A percentile compares a stretch with the other conserved stretches of the same genome.
Evolutionary conservation across 371 early-diverging fungal genomes (phyloP).

Genomic region (Massospora cicadina): DNA sequence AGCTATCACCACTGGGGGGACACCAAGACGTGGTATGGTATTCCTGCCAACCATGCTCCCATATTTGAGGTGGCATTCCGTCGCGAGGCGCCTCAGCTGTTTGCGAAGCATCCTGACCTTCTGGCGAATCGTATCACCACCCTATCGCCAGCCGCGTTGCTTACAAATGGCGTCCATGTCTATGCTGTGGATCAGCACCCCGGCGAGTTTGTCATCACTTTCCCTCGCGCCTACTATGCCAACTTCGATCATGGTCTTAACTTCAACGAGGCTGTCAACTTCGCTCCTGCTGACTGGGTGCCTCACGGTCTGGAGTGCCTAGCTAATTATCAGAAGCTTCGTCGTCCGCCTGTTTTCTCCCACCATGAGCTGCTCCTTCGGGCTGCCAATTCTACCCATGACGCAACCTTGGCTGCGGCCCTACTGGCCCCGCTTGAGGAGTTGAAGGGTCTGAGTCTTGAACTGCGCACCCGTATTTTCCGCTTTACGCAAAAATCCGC

Average conservation of each 20-base stretch:
- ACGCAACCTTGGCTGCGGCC: background rate
- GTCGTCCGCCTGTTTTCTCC: slow-evolving; percentile 75
- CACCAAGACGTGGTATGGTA: slow-evolving; percentile 93
- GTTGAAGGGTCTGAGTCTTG: background rate
- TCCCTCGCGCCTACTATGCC: slow-evolving; percentile 85
- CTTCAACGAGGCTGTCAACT: slow-evolving; percentile 91
- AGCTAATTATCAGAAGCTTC: slow-evolving; percentile 55
- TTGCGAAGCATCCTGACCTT: slow-evolving; percentile 79
- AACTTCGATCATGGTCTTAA: slow-evolving; percentile 95
- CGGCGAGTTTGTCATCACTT: slow-evolving; percentile 88
- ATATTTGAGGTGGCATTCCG: slow-evolving; percentile 62
- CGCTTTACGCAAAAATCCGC: background rate
- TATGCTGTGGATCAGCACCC: slow-evolving; percentile 73
- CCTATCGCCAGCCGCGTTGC: slow-evolving; percentile 58
- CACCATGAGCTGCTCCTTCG: slow-evolving; percentile 70
- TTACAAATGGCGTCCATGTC: slow-evolving; percentile 53
- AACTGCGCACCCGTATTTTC: background rate
- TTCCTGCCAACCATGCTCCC: slow-evolving; percentile 62
- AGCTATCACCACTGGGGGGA: slow-evolving; percentile 95
- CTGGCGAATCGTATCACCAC: slow-evolving; percentile 83
- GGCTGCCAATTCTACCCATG: background rate
- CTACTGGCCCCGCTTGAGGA: background rate
- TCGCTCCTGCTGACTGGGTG: slow-evolving; percentile 84
- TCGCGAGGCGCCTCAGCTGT: slow-evolving; percentile 69
- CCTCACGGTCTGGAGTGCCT: slow-evolving; percentile 59